phyloP scores from a whole-genome alignment of 495 filamentous ascomycete species.

The Penicillium fimorum region DNA sequence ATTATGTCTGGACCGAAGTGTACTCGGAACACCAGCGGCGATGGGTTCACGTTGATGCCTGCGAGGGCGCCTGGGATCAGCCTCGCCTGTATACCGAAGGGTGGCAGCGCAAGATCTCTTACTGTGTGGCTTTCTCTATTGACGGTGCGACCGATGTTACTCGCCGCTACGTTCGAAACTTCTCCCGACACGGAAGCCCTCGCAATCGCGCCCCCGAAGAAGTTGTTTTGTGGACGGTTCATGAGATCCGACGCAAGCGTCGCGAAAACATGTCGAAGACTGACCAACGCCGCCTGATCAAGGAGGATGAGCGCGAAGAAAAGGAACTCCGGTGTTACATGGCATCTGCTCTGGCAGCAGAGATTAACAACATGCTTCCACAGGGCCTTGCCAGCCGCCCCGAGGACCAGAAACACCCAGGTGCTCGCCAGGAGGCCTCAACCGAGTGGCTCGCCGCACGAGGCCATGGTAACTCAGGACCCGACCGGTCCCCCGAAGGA shows the following conservation, averaged over 20 bases:
- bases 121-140: constrained; percentile 94
- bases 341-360: constrained; percentile 64
- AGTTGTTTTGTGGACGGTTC: constrained; percentile 80
- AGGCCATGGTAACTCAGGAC: constrained; percentile 43
- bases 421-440: constrained; percentile 58
- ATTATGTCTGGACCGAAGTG: constrained; percentile 96
- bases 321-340: constrained; percentile 76
- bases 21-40: constrained; percentile 91
- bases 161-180: constrained; percentile 86
- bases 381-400: constrained; percentile 30
- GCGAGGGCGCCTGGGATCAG: constrained; percentile 94
- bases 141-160: constrained; percentile 97
- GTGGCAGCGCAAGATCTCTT: constrained; percentile 92
- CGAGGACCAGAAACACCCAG: constrained; percentile 43
- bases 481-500: constrained; percentile 36
- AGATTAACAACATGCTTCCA: constrained; percentile 56
- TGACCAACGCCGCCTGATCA: constrained; percentile 74
- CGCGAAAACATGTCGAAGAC: constrained; percentile 77
- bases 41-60: constrained; percentile 97
- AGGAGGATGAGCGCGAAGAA: constrained; percentile 87
- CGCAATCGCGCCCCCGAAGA: constrained; percentile 79
- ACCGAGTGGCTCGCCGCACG: constrained; percentile 63
- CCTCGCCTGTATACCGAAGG: constrained; percentile 90
- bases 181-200: constrained; percentile 65
- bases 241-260: constrained; percentile 82